Base-by-base conservation (phyloP, 2,329 filamentous ascomycete genomes). In the Geosmithia flava region DNA sequence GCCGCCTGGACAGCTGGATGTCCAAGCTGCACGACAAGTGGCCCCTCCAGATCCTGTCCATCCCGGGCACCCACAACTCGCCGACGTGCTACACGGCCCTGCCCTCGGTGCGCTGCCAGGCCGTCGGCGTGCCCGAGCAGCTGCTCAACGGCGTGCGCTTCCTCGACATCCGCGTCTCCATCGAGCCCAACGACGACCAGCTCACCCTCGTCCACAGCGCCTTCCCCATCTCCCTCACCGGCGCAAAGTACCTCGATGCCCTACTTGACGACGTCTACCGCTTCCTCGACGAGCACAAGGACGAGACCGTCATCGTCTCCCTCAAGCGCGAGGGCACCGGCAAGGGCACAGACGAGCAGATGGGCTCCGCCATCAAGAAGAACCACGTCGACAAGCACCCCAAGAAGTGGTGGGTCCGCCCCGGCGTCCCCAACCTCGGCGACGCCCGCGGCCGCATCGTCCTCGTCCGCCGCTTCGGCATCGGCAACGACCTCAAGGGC, bases 61-160 rank as follows among this genome's bases (percentile, higher is more conserved):
- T 97, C 53, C 93, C 93, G 0, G 93, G 93, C 53, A 96, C 93
- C 0, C 93, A 98, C 71, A 97, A 98, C 68, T 87, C 86, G 17
- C 87, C 93, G 7, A 94, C 90, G 10, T 84, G 79, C 67, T 76
- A 94, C 70, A 76, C 79, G 45, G 90, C 93, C 13, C 76, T 96
- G 5, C 93, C 93, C 1, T 95, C 88, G 1, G 93, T 97, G 39
- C 85, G 93, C 40, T 97, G 93, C 65, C 93, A 98, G 68, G 83
- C 86, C 33, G 87, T 90, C 17, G 72, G 78, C 51, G 75, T 94
- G 5, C 71, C 74, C 45, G 79, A 83, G 47, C 93, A 98, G 66
- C 79, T 98, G 27, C 73, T 81, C 49, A 91, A 95, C 61, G 93
- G 93, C 27, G 85, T 97, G 44, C 87, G 93, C 47, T 97, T 96